Conservation (phyloP, 192 early-diverging fungal species). For the Pilaira anomala region DNA sequence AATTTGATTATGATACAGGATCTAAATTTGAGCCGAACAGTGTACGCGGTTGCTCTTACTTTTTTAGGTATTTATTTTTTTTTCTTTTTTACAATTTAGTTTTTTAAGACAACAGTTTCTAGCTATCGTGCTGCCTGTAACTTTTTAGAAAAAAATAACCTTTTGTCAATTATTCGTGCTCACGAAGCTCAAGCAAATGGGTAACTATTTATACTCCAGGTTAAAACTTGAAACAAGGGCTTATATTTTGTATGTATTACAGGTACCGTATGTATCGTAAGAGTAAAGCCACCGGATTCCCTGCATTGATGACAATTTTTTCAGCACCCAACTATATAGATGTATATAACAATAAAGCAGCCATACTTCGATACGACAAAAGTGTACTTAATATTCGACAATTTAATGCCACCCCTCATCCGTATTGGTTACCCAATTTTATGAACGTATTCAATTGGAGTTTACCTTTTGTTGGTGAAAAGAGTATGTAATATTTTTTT, state of each 20-base stretch:
- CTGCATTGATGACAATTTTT: constrained; percentile 95
- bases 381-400: constrained; percentile 99
- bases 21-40: constrained; percentile 89
- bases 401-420: constrained; percentile 86
- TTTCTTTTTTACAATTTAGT: no score
- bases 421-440: constrained; percentile 98
- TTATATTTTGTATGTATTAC: no score
- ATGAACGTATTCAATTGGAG: constrained; percentile 99
- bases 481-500: constrained; percentile 54
- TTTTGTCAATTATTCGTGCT: constrained; percentile 94
- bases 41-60: constrained; percentile 90
- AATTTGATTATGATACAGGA: constrained; percentile 87
- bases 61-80: constrained; percentile 50
- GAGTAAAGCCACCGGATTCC: constrained; percentile 89
- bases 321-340: constrained; percentile 97
- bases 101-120: neutral
- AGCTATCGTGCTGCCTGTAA: constrained; percentile 87
- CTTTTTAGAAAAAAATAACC: constrained; percentile 90
- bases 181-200: constrained; percentile 98
- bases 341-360: constrained; percentile 98
- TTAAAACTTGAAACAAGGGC: no score
- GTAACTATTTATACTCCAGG: neutral
- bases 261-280: constrained; percentile 93
- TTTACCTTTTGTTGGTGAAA: constrained; percentile 96
- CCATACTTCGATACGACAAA: constrained; percentile 95